phyloP scores from a whole-genome alignment of 768 basidiomycete species.

The Fomitopsis serialis region DNA sequence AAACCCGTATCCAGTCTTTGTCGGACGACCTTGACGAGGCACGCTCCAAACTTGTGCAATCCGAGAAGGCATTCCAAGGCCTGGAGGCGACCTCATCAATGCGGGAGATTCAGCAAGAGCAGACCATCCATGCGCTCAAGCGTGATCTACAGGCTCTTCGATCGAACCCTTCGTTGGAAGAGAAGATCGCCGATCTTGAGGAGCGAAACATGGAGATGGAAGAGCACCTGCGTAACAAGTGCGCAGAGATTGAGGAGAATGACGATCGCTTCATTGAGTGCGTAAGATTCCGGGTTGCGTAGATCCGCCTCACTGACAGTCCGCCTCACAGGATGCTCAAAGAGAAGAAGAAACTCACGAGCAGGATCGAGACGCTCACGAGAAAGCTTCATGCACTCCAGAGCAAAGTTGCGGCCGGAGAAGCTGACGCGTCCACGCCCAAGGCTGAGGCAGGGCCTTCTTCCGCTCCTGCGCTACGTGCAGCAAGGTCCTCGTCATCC shows the following conservation, averaged over 20 bases:
- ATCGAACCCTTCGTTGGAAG: conserved; percentile 49
- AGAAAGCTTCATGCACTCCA: conserved; percentile 73
- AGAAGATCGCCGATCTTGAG: conserved; percentile 52
- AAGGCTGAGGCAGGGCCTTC: conserved; percentile 11
- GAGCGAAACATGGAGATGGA: conserved; percentile 77
- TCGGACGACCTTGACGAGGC: conserved; percentile 36
- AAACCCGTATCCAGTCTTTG: conserved; percentile 35
- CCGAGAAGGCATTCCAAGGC: conserved; percentile 53
- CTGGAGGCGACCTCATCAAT: conserved; percentile 65
- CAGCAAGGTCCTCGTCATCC: conserved; percentile 10
- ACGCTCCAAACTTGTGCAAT: conserved; percentile 40
- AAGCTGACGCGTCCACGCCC: conserved; percentile 1
- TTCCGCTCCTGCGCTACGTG: conserved; percentile 15
- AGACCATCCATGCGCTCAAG: conserved; percentile 52
- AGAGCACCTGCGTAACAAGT: conserved; percentile 60
- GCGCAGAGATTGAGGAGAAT: conserved; percentile 76
- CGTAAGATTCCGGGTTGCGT: conserved; percentile 20
- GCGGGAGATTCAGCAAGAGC: conserved; percentile 61
- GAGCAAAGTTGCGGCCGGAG: conserved; percentile 50
- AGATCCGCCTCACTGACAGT: too few relatives aligned
- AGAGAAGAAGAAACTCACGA: conserved; percentile 70
- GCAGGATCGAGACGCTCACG: conserved; percentile 65
- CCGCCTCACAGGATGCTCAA: conserved; percentile 56
- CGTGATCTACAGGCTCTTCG: conserved; percentile 49
- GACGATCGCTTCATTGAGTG: conserved; percentile 80